Percentiles rank a stretch among this genome's conserved stretches.
These are phyloP conservation scores for Arthromyces matolae DNA, from an alignment of 768 basidiomycete species.

Conservation along the genomic window DNA sequence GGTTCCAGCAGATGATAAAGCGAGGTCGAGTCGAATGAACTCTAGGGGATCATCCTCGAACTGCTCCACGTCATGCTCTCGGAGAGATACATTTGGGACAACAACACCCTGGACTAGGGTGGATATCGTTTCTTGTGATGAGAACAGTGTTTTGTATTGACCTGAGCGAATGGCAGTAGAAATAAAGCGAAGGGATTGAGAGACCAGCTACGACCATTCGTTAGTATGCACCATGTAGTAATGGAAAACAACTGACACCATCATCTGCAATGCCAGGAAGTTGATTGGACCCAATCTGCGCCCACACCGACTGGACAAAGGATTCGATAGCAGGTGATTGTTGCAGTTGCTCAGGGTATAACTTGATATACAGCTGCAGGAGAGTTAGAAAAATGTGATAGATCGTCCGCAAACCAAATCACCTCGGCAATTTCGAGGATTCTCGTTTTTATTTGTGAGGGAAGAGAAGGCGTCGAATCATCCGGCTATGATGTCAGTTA, in stretches of 20 bases:
- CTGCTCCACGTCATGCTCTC: constrained; percentile 88
- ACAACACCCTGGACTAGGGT: constrained; percentile 87
- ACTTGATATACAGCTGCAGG: constrained; percentile 69
- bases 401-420: not conserved
- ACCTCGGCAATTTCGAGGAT: constrained; percentile 92
- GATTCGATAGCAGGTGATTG: constrained; percentile 59
- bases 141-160: constrained; percentile 77
- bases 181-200: constrained; percentile 86
- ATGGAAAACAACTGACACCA: constrained; percentile 41
- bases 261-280: constrained; percentile 73
- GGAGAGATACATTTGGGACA: constrained; percentile 86
- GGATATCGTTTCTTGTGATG: constrained; percentile 74
- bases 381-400: not conserved
- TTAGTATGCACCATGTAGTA: not conserved
- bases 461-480: constrained; percentile 76
- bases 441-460: constrained; percentile 85
- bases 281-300: constrained; percentile 69
- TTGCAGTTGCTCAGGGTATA: constrained; percentile 75
- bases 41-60: constrained; percentile 98
- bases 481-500: constrained; percentile 52
- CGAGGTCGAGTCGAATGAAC: constrained; percentile 84
- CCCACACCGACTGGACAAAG: constrained; percentile 90
- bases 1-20: constrained; percentile 54
- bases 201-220: constrained; percentile 61
- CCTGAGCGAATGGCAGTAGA: constrained; percentile 90